Evolutionary conservation across 1,284 basidiomycete species (phyloP), one percentile per base, ranked within the genome.

Genomic region (Pseudozyma sp.): DNA sequence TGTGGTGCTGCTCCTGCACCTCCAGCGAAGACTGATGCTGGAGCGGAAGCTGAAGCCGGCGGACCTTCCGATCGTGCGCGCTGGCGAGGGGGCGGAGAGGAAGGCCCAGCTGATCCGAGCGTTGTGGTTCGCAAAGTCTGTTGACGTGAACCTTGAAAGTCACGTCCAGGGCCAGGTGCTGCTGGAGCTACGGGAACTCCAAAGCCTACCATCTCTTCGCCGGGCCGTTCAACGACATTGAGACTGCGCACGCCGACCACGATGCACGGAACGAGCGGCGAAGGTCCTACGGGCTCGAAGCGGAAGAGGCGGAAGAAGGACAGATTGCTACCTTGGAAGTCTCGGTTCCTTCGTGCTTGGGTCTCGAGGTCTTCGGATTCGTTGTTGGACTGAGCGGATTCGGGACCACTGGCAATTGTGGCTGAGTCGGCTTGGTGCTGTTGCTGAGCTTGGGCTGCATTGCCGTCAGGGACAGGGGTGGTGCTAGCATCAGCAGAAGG

Each of bases 221-320:
- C 73, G 21, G 70, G 65, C 9, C 72, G 59, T 64, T 80, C 78
- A 4, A 69, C 73, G 1, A 78, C 69, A 18, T 71, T 75, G 55
- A 83, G 67, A 49, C 77, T 79, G 51, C 81, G 78, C 49, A 83
- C 82, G 13, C 82, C 82, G 5, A 83, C 79, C 5, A 83, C 76
- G 36, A 83, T 76, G 60, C 80, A 81, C 16, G 81, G 82, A 7
- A 81, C 66, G 18, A 82, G 73, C 42, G 66, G 59, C 19, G 75
- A 66, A 4, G 73, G 67, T 14, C 58, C 63, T 16, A 66, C 59
- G 0, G 73, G 76, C 31, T 83, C 79, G 42, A 83, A 83, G 9
- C 81, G 71, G 72, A 79, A 82, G 31, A 83, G 65, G 7, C 82
- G 81, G 77, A 80, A 84, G 61, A 84, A 84, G 18, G 78, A 77